Base-by-base conservation (phyloP, 345 rosid genomes). In the Citrus australasica region DNA sequence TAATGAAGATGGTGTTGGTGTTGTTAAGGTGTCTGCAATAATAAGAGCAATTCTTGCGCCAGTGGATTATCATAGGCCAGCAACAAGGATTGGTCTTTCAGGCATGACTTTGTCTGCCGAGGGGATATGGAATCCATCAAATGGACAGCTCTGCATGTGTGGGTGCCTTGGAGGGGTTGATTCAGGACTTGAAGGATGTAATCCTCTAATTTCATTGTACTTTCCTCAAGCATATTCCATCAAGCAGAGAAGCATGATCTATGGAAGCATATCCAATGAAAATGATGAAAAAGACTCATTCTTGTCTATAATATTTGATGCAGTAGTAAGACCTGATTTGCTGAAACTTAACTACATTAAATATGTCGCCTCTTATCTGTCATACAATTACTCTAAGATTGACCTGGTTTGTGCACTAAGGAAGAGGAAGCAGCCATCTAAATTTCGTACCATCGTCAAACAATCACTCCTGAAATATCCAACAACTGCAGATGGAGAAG, bases 31-130 rank as follows among this genome's bases (percentile, higher is more conserved):
- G 69, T 58, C 75, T 1, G 67, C 42, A n/a, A 24, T 69, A 25
- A 1, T 69, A 11, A 78, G 80, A 78, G 75, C 75, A 69, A 69
- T 61, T 59, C 80, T 60, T 11, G 9, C 62, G 40, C 24, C 40
- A 11, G 32, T 70, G 69, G 75, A 60, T 22, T 55, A 55, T 13
- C 51, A 21, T 28, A 17, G 35, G 19, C 66, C 62, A 7, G 19
- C 38, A 42, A 25, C 68, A 38, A 5, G 64, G 73, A 24, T 58
- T 42, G 32, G 56, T 69, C 73, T 69, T 66, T 66, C 48, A 21
- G 58, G 55, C 9, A 24, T 27, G 73, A 38, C 58, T 69, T 69
- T 24, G 7, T 69, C 33, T 69, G 14, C 69, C 4, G 69, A 37
- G 69, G 69, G 27, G 17, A 19, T 35, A 35, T 66, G 69, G 48